These are phyloP conservation scores for Pyronema omphalodes DNA, from an alignment of 495 filamentous ascomycete species.

Conservation along the genomic window DNA sequence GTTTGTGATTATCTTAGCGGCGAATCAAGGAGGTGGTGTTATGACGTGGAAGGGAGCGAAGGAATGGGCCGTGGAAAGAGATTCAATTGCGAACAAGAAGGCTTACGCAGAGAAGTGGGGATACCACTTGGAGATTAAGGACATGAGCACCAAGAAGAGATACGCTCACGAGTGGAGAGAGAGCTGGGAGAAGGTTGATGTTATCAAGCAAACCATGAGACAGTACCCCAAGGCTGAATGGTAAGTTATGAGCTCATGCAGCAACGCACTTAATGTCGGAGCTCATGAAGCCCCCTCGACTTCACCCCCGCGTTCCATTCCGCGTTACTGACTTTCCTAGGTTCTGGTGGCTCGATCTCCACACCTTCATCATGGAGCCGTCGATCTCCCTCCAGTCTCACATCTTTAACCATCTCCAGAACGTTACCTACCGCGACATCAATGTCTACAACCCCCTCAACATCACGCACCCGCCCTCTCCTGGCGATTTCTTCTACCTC, in stretches of 20 bases:
- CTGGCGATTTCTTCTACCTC: conserved; percentile 38
- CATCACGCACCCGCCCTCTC: conserved; percentile 63
- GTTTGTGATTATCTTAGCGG: conserved; percentile 81
- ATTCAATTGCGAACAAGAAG: conserved; percentile 87
- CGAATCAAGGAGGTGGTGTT: conserved; percentile 88
- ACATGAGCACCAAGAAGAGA: conserved; percentile 95
- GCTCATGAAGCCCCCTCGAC: neutral
- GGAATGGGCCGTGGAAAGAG: conserved; percentile 95
- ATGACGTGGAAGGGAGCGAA: conserved; percentile 98
- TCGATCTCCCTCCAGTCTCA: conserved; percentile 77
- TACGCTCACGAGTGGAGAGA: conserved; percentile 99
- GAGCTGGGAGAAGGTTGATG: conserved; percentile 98
- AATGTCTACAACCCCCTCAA: conserved; percentile 91
- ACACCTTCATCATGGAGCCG: conserved; percentile 96
- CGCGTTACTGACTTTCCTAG: conserved; percentile 29
- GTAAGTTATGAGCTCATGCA: conserved; percentile 35
- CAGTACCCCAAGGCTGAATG: conserved; percentile 95
- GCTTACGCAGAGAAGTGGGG: conserved; percentile 77
- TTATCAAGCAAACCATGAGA: conserved; percentile 72
- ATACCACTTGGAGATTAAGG: conserved; percentile 87
- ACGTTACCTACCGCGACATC: conserved; percentile 83
- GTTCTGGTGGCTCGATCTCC: conserved; percentile 99
- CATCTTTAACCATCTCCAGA: conserved; percentile 61
- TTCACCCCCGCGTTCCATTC: neutral
- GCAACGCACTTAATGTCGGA: too few species aligned